Conservation (phyloP, 768 basidiomycete genomes). For the Boletus reticulatus region DNA sequence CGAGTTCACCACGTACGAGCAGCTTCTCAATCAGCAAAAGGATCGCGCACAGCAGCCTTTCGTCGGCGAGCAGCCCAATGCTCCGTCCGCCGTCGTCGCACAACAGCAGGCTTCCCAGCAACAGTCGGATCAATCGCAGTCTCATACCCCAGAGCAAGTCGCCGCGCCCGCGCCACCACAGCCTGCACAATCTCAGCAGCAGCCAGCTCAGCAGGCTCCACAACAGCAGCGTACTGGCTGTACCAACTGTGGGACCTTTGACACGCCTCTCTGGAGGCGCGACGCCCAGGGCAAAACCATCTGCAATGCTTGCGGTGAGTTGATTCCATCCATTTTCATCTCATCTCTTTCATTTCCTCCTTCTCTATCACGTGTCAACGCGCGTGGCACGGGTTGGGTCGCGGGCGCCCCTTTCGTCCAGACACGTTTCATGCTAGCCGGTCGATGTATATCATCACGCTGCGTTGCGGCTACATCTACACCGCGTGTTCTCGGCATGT, state of each 20-base stretch:
- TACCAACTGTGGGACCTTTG: conserved; percentile 72
- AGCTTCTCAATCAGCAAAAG: conserved; percentile 30
- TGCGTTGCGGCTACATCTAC: conserved; percentile 30
- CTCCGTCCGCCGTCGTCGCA: conserved; percentile 6
- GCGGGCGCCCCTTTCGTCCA: conserved; percentile 30
- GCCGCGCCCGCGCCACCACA: conserved; percentile 25
- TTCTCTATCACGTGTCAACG: conserved; percentile 40
- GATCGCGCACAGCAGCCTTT: conserved; percentile 25
- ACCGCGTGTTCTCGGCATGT: conserved; percentile 36
- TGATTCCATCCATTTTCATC: conserved; percentile 28
- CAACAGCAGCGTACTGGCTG: conserved; percentile 49
- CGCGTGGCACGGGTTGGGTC: conserved; percentile 32
- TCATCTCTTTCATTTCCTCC: conserved; percentile 35
- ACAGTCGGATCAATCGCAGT: conserved; percentile 14
- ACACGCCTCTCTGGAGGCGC: conserved; percentile 83
- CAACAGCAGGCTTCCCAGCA: conserved; percentile 16
- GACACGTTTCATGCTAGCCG: conserved; percentile 28
- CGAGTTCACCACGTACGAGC: conserved; percentile 32
- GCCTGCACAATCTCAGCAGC: conserved; percentile 21
- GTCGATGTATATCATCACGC: conserved; percentile 34
- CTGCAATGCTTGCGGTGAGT: conserved; percentile 90
- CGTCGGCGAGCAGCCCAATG: conserved; percentile 13
- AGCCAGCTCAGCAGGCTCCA: conserved; percentile 22
- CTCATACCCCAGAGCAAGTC: conserved; percentile 25
- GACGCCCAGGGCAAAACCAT: conserved; percentile 79